A percentile compares a stretch with the other conserved stretches of the same genome.
Evolutionary conservation across 495 filamentous ascomycete genomes (phyloP).

Genomic region (Astrocystis sublimbata): DNA sequence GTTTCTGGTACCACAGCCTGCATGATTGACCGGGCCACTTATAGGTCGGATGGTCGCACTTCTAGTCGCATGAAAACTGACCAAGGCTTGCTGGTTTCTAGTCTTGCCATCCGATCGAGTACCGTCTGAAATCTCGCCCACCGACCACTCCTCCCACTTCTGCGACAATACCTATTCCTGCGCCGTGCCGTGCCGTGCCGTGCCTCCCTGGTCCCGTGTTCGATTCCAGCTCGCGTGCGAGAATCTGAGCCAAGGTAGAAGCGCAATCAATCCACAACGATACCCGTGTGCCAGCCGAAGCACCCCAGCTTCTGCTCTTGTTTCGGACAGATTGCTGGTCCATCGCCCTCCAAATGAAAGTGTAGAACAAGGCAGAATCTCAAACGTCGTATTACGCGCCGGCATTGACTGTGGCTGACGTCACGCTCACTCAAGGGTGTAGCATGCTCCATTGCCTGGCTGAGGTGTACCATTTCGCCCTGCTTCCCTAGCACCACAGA

Average conservation of each 20-base stretch:
- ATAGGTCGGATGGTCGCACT: not conserved
- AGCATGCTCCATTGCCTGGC: conserved; percentile 15
- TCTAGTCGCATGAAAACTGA: conserved; percentile 4
- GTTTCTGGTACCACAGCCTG: conserved; percentile 4
- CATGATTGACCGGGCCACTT: not conserved
- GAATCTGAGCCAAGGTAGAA: not conserved
- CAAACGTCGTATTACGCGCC: not conserved
- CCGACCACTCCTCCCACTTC: conserved; percentile 1
- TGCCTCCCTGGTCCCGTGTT: not conserved
- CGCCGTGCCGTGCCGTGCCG: conserved; percentile 3
- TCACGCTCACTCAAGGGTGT: not conserved
- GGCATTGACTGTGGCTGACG: not conserved
- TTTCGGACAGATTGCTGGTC: conserved; percentile 3
- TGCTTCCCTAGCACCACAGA: not conserved
- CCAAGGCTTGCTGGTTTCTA: conserved; percentile 9
- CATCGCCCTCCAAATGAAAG: conserved; percentile 9
- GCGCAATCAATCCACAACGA: not conserved
- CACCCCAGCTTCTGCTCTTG: not conserved
- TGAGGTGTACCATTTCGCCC: conserved; percentile 4
- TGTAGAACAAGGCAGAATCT: not conserved
- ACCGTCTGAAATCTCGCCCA: not conserved
- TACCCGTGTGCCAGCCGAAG: not conserved
- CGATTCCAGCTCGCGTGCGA: not conserved
- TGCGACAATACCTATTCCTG: not conserved
- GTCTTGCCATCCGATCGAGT: conserved; percentile 8